Evolutionary conservation across 352 stramenopile species (phyloP).

Genomic region (Blastocystis sp.): DNA sequence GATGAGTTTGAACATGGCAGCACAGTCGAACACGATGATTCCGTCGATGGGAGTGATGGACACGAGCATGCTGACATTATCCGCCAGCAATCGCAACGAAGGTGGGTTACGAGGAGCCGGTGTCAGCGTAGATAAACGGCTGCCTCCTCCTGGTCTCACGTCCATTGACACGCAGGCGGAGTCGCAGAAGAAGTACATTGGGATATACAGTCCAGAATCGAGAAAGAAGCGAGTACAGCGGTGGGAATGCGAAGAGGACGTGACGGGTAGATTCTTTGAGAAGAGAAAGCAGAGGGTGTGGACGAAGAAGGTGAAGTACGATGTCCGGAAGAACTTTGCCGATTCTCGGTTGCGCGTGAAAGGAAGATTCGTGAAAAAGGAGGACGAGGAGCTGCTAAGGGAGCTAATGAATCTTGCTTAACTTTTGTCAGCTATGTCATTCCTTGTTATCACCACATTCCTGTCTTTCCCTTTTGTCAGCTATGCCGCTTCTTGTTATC

Average conservation of each 20-base stretch:
- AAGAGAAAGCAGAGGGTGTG: slow-evolving; percentile 88
- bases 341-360: slow-evolving; percentile 94
- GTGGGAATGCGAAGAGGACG: not conserved
- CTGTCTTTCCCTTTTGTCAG: slow-evolving; percentile 6
- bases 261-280: slow-evolving; percentile 78
- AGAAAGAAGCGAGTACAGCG: slow-evolving; percentile 81
- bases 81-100: not conserved
- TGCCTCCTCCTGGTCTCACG: not conserved
- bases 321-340: slow-evolving; percentile 97
- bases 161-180: slow-evolving; percentile 47
- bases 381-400: slow-evolving; percentile 88
- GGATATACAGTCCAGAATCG: slow-evolving; percentile 83
- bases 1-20: slow-evolving; percentile 4
- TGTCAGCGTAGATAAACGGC: slow-evolving; percentile 21
- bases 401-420: slow-evolving; percentile 71
- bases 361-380: slow-evolving; percentile 96
- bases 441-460: slow-evolving; percentile 17
- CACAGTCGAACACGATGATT: not conserved
- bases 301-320: slow-evolving; percentile 96
- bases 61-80: slow-evolving; percentile 59
- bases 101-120: not conserved
- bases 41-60: slow-evolving; percentile 32
- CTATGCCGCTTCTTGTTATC: not conserved
- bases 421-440: not conserved
- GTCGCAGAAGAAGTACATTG: slow-evolving; percentile 76